Conservation (phyloP, 805 yeast genomes). For the Candida pseudoglaebosa region DNA sequence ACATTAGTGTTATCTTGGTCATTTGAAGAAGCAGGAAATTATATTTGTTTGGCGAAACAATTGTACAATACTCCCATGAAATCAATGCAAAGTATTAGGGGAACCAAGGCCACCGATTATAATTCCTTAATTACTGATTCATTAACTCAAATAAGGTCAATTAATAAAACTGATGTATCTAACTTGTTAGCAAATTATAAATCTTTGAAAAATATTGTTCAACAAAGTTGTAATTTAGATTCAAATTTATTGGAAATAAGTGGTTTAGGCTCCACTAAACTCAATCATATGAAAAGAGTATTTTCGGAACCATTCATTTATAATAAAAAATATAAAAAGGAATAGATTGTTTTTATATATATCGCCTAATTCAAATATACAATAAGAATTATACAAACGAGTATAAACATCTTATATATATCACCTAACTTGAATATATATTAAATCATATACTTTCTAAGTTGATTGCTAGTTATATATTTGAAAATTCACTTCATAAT, state of each 20-base stretch:
- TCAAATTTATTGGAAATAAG: constrained; percentile 26
- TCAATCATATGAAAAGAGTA: constrained; percentile 34
- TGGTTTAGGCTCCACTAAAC: constrained; percentile 49
- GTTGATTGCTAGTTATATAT: no score
- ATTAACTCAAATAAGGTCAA: constrained; percentile 42
- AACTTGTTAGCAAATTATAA: constrained; percentile 48
- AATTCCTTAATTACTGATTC: constrained; percentile 42
- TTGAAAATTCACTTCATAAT: no score
- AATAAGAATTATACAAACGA: constrained; percentile 29
- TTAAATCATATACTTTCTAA: constrained; percentile 33
- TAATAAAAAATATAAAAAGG: constrained; percentile 29
- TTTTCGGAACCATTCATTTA: constrained; percentile 50
- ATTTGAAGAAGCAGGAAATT: constrained; percentile 46
- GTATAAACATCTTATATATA: background rate
- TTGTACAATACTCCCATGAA: constrained; percentile 31
- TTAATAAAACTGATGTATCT: constrained; percentile 53
- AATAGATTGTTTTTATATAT: background rate
- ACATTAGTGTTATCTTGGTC: constrained; percentile 51
- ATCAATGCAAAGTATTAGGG: constrained; percentile 33
- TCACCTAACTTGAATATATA: no score
- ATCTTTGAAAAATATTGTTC: constrained; percentile 38
- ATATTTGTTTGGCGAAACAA: constrained; percentile 34
- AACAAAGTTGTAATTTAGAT: constrained; percentile 22
- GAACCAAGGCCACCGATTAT: constrained; percentile 40
- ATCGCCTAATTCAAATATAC: no score